Evolutionary conservation across 2,329 filamentous ascomycete genomes (phyloP).

Genomic region (Grosmannia huntii): DNA sequence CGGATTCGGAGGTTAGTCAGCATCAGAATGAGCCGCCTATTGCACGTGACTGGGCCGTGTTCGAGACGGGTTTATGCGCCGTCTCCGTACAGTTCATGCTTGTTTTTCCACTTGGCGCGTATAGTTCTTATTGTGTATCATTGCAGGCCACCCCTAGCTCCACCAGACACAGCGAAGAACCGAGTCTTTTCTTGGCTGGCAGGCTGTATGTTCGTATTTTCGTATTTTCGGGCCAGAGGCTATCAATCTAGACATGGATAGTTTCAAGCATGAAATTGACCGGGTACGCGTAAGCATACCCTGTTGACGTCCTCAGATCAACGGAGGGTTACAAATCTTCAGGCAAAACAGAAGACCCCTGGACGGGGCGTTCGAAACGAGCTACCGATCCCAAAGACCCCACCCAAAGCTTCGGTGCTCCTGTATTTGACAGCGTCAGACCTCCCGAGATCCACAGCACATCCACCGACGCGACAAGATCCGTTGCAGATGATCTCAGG

Average conservation of each 20-base stretch:
- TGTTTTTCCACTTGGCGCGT: too few relatives aligned
- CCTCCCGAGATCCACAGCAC: neutral
- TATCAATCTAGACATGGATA: neutral
- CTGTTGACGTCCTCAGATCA: neutral
- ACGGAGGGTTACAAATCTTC: neutral
- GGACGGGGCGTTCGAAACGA: neutral
- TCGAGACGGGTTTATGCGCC: too few relatives aligned
- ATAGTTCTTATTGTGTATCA: too few relatives aligned
- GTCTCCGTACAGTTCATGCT: too few relatives aligned
- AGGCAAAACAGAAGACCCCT: neutral
- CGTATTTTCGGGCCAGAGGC: neutral
- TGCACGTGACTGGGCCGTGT: too few relatives aligned
- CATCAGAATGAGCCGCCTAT: too few relatives aligned
- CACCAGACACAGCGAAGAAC: too few relatives aligned
- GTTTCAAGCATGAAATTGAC: neutral
- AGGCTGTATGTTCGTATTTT: neutral
- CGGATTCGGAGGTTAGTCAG: too few relatives aligned
- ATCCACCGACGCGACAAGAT: slow-evolving; percentile 3
- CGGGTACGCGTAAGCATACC: neutral
- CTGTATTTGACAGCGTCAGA: neutral
- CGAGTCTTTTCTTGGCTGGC: too few relatives aligned
- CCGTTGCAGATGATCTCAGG: slow-evolving; percentile 4
- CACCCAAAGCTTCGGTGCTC: neutral
- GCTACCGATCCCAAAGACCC: neutral
- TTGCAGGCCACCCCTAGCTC: too few relatives aligned